These are phyloP conservation scores for Salinomyces thailandicus DNA, from an alignment of 2,329 filamentous ascomycete genomes.

Conservation along the genomic window DNA sequence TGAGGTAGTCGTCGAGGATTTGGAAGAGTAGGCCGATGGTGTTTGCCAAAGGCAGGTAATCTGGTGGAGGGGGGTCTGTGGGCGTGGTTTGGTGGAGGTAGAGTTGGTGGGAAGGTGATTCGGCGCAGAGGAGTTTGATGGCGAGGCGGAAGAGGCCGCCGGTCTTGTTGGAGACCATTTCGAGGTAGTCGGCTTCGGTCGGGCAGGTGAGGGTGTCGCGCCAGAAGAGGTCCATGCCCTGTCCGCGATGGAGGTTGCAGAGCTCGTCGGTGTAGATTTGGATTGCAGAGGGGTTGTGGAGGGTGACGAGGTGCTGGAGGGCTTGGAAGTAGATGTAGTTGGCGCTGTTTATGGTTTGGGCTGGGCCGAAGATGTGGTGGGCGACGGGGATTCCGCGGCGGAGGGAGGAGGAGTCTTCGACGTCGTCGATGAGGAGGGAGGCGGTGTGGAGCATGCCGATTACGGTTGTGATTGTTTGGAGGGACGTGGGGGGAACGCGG, in stretches of 20 bases:
- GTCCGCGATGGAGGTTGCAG: slow-evolving; percentile 72
- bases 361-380: slow-evolving; percentile 72
- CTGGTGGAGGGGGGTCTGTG: slow-evolving; percentile 28
- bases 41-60: slow-evolving; percentile 78
- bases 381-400: slow-evolving; percentile 72
- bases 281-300: slow-evolving; percentile 52
- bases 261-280: slow-evolving; percentile 72
- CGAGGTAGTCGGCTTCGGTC: slow-evolving; percentile 80
- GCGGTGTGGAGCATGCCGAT: slow-evolving; percentile 81
- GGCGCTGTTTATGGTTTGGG: slow-evolving; percentile 82
- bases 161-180: slow-evolving; percentile 89
- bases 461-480: slow-evolving; percentile 66
- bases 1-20: slow-evolving; percentile 89
- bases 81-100: neutral
- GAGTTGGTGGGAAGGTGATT: slow-evolving; percentile 37
- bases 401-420: slow-evolving; percentile 69
- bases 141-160: slow-evolving; percentile 76
- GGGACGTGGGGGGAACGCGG: slow-evolving; percentile 57
- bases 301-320: slow-evolving; percentile 60
- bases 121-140: slow-evolving; percentile 79
- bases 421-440: slow-evolving; percentile 75
- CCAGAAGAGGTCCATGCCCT: slow-evolving; percentile 90
- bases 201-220: slow-evolving; percentile 74
- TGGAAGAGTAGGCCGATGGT: slow-evolving; percentile 79
- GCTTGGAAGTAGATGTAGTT: slow-evolving; percentile 84